These are phyloP conservation scores for Afroboletus lepidellus DNA, from an alignment of 1,284 basidiomycete species.

Conservation along the genomic window DNA sequence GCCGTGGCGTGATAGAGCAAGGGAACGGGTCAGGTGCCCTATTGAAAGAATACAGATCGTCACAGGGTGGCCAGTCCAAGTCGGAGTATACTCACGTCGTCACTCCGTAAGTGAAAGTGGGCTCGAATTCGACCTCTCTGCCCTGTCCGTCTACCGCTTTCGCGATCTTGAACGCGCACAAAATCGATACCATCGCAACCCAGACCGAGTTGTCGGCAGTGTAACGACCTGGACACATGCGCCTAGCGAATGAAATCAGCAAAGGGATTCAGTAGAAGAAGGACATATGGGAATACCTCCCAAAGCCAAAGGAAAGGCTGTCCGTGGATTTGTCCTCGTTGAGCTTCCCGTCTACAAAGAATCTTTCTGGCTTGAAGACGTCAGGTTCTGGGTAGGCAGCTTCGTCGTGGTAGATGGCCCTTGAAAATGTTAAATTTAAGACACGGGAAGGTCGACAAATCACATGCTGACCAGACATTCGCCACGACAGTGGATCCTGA, in stretches of 20 bases:
- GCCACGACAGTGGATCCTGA: conserved; percentile 38
- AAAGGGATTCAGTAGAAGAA: neutral
- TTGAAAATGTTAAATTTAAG: conserved; percentile 17
- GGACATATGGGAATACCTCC: conserved; percentile 25
- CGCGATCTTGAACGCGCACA: conserved; percentile 22
- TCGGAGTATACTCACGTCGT: conserved; percentile 7
- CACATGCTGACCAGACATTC: conserved; percentile 42
- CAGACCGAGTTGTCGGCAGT: conserved; percentile 27
- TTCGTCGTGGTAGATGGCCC: conserved; percentile 45
- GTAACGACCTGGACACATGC: conserved; percentile 31
- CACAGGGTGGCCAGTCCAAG: no score
- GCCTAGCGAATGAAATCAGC: neutral
- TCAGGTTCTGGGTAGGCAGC: conserved; percentile 39
- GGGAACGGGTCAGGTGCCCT: conserved; percentile 25
- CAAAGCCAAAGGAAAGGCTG: conserved; percentile 43
- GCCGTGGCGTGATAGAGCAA: conserved; percentile 16
- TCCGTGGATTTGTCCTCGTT: conserved; percentile 37
- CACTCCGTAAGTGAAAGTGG: conserved; percentile 17
- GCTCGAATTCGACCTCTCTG: conserved; percentile 18
- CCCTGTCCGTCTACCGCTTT: conserved; percentile 19
- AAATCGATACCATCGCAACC: conserved; percentile 23
- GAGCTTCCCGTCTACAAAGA: conserved; percentile 24
- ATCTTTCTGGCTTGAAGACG: no score
- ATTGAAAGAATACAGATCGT: neutral
- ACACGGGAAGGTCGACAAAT: neutral